These are phyloP conservation scores for Diatrype stigma DNA, from an alignment of 2,329 filamentous ascomycete genomes.

Conservation along the genomic window DNA sequence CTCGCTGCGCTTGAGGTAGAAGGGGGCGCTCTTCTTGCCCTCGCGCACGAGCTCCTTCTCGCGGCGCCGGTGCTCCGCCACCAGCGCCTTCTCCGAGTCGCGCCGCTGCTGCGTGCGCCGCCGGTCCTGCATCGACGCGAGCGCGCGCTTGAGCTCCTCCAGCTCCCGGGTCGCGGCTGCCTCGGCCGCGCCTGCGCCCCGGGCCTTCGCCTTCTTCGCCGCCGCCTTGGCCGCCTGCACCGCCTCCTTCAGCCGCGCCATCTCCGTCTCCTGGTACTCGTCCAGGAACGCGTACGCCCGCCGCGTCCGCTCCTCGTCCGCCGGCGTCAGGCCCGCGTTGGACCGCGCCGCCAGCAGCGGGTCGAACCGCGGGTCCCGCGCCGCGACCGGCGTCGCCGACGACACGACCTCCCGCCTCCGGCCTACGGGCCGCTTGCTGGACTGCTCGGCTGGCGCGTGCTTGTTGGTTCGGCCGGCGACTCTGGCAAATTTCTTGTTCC, in stretches of 20 bases:
- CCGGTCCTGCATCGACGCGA: slow-evolving; percentile 75
- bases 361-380: slow-evolving; percentile 87
- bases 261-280: slow-evolving; percentile 80
- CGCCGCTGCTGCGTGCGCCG: slow-evolving; percentile 67
- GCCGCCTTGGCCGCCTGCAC: slow-evolving; percentile 48
- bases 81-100: slow-evolving; percentile 64
- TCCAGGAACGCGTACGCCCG: slow-evolving; percentile 85
- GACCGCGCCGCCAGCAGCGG: slow-evolving; percentile 45
- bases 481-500: slow-evolving; percentile 18
- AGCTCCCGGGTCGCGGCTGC: slow-evolving; percentile 38
- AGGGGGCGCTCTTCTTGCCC: slow-evolving; percentile 73
- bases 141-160: slow-evolving; percentile 65
- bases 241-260: slow-evolving; percentile 65
- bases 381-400: slow-evolving; percentile 50
- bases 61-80: slow-evolving; percentile 70
- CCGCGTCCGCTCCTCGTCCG: slow-evolving; percentile 56
- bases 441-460: slow-evolving; percentile 80
- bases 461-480: slow-evolving; percentile 63
- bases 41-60: slow-evolving; percentile 83
- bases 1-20: slow-evolving; percentile 88
- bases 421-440: slow-evolving; percentile 78
- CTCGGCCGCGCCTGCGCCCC: slow-evolving; percentile 23
- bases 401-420: slow-evolving; percentile 71
- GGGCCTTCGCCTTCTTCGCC: too few species aligned
- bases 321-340: slow-evolving; percentile 25